Percentiles rank a stretch among this genome's conserved stretches.
Evolutionary conservation across 768 basidiomycete species (phyloP).

Genomic region (Grammothele lineata): DNA sequence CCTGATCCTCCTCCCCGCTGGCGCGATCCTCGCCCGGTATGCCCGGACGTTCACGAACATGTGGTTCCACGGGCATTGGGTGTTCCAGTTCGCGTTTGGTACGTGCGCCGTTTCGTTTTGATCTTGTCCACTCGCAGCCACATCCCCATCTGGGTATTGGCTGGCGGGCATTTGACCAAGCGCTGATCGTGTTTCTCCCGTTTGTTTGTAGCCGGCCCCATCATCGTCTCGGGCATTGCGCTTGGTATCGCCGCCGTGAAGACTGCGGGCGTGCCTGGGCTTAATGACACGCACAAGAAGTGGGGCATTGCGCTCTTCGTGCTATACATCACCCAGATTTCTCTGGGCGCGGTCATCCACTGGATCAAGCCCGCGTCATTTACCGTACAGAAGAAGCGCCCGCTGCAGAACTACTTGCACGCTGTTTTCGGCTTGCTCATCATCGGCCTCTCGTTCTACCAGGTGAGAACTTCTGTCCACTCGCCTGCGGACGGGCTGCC

Average conservation of each 20-base stretch:
- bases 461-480: conserved; percentile 20
- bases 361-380: conserved; percentile 42
- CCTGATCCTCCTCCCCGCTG: conserved; percentile 53
- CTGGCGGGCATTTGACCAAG: too few relatives aligned
- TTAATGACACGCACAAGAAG: conserved; percentile 45
- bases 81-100: conserved; percentile 38
- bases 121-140: background rate
- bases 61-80: conserved; percentile 42
- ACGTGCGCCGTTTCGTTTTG: background rate
- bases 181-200: background rate
- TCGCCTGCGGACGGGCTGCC: background rate
- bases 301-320: conserved; percentile 49
- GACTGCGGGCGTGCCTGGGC: conserved; percentile 28
- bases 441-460: conserved; percentile 47
- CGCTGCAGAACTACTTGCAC: conserved; percentile 40
- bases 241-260: conserved; percentile 37
- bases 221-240: conserved; percentile 49
- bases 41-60: conserved; percentile 44
- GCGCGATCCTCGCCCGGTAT: conserved; percentile 53
- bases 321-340: conserved; percentile 48
- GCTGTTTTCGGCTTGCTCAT: conserved; percentile 50
- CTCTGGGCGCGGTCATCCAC: conserved; percentile 49
- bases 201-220: conserved; percentile 36
- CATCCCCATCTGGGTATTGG: too few relatives aligned
- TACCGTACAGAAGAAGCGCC: conserved; percentile 32